phyloP scores from a whole-genome alignment of 2,329 filamentous ascomycete genomes.

The Xylariales sp. region DNA sequence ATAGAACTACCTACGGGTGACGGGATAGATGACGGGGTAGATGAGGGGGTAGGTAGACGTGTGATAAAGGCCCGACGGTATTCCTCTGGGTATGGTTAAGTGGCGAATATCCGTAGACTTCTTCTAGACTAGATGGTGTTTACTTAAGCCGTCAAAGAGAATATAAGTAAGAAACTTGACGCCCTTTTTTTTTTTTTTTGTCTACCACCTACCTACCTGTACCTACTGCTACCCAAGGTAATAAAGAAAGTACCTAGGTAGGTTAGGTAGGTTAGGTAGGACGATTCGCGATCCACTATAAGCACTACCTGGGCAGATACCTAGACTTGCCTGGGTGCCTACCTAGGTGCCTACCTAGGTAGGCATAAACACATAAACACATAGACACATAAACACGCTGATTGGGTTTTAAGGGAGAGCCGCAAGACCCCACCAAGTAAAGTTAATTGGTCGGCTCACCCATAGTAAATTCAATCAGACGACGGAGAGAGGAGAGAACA shows the following conservation, averaged over 20 bases:
- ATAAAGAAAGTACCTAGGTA: too few relatives aligned
- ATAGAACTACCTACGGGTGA: background rate
- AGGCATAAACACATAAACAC: too few relatives aligned
- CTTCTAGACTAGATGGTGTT: too few relatives aligned
- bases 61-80: background rate
- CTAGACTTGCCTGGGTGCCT: too few relatives aligned
- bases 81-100: background rate
- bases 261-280: too few relatives aligned
- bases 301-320: too few relatives aligned
- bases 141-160: background rate
- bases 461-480: background rate
- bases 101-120: background rate
- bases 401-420: slow-evolving; percentile 2
- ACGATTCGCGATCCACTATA: background rate
- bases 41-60: background rate
- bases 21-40: too few relatives aligned
- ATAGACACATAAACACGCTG: background rate
- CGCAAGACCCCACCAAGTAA: background rate
- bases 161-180: background rate
- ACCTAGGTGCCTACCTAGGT: too few relatives aligned
- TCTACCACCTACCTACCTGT: too few relatives aligned
- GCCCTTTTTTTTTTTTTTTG: background rate
- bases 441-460: slow-evolving; percentile 13
- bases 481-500: slow-evolving; percentile 7
- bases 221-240: too few relatives aligned